These are phyloP conservation scores for Euptelea pleiosperma DNA, from an alignment of 164 flowering plant genomes.

Conservation along the genomic window DNA sequence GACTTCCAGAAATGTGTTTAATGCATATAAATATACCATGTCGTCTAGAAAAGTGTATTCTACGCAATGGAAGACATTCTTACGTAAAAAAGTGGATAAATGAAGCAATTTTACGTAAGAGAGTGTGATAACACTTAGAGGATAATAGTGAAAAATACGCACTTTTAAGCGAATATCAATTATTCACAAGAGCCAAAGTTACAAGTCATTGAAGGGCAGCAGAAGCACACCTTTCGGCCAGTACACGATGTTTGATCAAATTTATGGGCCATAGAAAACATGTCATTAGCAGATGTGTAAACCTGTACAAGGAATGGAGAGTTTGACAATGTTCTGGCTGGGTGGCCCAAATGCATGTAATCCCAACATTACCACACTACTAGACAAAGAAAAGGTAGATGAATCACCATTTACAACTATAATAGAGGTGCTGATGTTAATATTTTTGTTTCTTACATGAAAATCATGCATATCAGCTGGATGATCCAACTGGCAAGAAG, in stretches of 20 bases:
- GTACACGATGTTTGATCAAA: slow-evolving; percentile 60
- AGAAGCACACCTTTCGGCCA: slow-evolving; percentile 74
- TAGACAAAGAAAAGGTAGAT: background rate
- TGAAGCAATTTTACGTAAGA: too few species aligned
- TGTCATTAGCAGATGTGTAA: slow-evolving; percentile 57
- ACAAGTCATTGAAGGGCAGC: background rate
- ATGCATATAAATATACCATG: too few species aligned
- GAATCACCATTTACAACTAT: background rate
- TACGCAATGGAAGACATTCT: too few species aligned
- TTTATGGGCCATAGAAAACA: slow-evolving; percentile 46
- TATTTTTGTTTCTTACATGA: slow-evolving; percentile 71
- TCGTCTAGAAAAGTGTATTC: too few species aligned
- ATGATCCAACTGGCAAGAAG: slow-evolving; percentile 65
- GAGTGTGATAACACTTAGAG: too few species aligned
- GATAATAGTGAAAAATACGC: too few species aligned
- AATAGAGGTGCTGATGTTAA: background rate
- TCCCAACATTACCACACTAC: background rate
- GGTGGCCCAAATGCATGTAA: background rate
- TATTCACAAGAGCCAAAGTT: background rate
- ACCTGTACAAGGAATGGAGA: slow-evolving; percentile 35
- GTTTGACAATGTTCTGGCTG: slow-evolving; percentile 4
- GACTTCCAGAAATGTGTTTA: too few species aligned
- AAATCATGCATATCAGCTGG: slow-evolving; percentile 91
- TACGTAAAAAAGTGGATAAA: too few species aligned
- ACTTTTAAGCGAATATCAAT: too few species aligned